Evolutionary conservation across 2,329 filamentous ascomycete species (phyloP).

Genomic region (Talaromyces sp.): DNA sequence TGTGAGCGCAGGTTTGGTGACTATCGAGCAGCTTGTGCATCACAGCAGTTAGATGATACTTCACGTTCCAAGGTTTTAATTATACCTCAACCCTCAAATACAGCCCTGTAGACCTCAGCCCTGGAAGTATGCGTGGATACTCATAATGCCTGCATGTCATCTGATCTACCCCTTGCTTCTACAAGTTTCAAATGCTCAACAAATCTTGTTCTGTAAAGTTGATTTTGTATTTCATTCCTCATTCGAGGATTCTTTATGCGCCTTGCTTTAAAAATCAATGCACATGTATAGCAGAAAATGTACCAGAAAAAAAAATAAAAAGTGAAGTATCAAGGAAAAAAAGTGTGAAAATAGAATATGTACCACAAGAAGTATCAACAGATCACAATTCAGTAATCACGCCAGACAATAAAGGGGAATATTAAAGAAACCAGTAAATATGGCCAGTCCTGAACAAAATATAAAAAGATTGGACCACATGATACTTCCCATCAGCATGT

Average conservation of each 20-base stretch:
- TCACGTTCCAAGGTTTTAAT: too few species aligned
- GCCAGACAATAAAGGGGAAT: conserved; percentile 10
- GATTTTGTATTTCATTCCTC: conserved; percentile 2
- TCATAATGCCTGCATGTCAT: too few species aligned
- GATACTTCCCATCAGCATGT: conserved; percentile 1
- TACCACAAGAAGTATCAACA: conserved; percentile 9
- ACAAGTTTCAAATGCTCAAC: too few species aligned
- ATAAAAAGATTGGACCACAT: not conserved
- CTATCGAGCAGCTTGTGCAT: too few species aligned
- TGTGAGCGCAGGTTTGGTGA: too few species aligned
- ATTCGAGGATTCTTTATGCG: not conserved
- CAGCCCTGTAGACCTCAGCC: too few species aligned
- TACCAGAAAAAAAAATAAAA: conserved; percentile 5
- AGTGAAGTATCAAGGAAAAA: not conserved
- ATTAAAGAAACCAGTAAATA: conserved; percentile 16
- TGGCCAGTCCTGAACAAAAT: conserved; percentile 2
- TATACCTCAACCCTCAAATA: too few species aligned
- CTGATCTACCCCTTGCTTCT: too few species aligned
- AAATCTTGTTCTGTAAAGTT: not conserved
- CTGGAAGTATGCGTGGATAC: too few species aligned
- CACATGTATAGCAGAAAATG: conserved; percentile 1
- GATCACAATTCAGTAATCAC: not conserved
- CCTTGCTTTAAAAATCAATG: not conserved
- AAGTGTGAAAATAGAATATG: conserved; percentile 2
- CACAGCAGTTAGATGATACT: too few species aligned